Base-by-base conservation (phyloP, 805 yeast species). In the Cephaloascus albidus region DNA sequence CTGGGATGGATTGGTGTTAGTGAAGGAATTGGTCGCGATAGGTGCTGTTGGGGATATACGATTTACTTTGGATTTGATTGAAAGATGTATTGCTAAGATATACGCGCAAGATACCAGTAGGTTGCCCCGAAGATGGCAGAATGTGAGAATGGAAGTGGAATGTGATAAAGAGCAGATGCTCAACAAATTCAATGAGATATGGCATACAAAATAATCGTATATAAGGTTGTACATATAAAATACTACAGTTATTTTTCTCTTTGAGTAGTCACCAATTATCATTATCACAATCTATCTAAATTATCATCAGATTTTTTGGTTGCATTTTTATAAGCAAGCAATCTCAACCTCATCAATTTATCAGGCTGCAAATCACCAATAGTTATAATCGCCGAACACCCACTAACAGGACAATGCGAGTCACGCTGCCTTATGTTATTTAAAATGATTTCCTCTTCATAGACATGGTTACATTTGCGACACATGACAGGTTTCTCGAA, bases 401-500 rank as follows among this genome's bases (percentile, higher is more conserved):
- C 81, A 20, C 72, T 68, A 10, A 70, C 60, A 2, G 93, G 90
- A 52, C 94, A 85, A 17, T 51, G 47, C 3, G 52, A 41, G 34
- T 43, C 38, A 26, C 15, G 45, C n/a, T n/a, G n/a, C n/a, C n/a
- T n/a, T 38, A 60, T 64, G 36, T 50, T 62, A 16, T 54, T 56
- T 10, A 45, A 36, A 2, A 82, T 60, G 17, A 74, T 67, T 3
- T 49, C 57, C 38, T 60, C 57, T 47, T 83, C 89, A 51, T 70
- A 82, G 0, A 75, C 73, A 57, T 85, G 94, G 0, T 65, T 62
- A 57, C 94, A 85, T 23, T 52, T 56, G 19, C 48, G 56, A 3
- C 81, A 74, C n/a, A 61, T 69, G 48, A 74, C 63, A 0, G 94
- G 93, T 3, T 58, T 58, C 18, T 55, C 61, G 54, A 74, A 81